Base-by-base conservation (phyloP, 176 grass and related monocot genomes). In the Avena atlantica region DNA sequence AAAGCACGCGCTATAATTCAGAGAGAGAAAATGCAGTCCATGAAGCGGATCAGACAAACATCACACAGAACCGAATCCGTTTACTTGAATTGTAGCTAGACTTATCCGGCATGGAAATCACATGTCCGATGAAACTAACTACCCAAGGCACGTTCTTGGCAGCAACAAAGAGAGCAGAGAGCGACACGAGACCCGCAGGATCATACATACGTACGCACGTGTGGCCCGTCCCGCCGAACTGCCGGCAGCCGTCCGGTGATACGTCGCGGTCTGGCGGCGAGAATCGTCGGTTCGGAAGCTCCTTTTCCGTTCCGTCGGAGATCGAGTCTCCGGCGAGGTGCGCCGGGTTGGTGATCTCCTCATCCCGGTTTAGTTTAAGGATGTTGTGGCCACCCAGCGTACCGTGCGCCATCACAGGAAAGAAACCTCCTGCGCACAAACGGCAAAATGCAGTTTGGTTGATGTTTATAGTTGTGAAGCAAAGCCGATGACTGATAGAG, bases 261-360 rank as follows among this genome's bases (percentile, higher is more conserved):
- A 50, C 77, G 71, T 93, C 88, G 49, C 69, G 7, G 71, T 90
- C 91, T 63, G 20, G 48, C 62, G 79, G 55, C 81, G 63, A 77
- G 66, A 87, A 90, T 78, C 55, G 1, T 78, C 73, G 40, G 69
- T 87, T 92, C 36, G 62, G 64, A 86, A 73, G 86, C 86, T 42
- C 21, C 74, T 65, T 16, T 84, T 20, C 76, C 29, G 19, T 70
- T 47, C 53, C 61, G 59, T 75, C 50, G 60, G 80, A 70, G 59
- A 65, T 15, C 48, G 4, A 64, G 23, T 60, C 69, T 83, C 80
- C 31, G 42, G 78, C 20, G 17, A 81, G 81, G 86, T 88, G 86
- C 81, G 51, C 68, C 59, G 85, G 85, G 82, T 91, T 76, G 89
- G 76, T 85, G 76, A 76, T 67, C 64, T 67, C 60, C 64, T 67